A percentile compares a stretch with the other conserved stretches of the same genome.
phyloP scores from a whole-genome alignment of 768 basidiomycete species.

The Chalciporus chontae region DNA sequence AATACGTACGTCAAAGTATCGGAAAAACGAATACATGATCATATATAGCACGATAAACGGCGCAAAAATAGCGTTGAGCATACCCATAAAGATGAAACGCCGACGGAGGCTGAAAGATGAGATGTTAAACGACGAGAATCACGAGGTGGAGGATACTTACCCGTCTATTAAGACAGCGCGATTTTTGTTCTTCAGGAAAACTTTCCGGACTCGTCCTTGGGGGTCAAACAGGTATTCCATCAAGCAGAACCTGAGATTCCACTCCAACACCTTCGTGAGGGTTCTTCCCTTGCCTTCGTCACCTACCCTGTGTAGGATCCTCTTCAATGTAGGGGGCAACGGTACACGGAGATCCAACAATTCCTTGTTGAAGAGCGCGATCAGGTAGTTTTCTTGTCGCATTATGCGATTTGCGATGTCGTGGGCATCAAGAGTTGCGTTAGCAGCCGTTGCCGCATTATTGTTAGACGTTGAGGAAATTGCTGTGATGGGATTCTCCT shows the following conservation, averaged over 20 bases:
- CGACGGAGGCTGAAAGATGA: conserved; percentile 56
- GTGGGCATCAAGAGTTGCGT: conserved; percentile 92
- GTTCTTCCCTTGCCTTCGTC: conserved; percentile 67
- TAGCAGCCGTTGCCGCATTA: conserved; percentile 57
- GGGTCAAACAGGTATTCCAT: conserved; percentile 93
- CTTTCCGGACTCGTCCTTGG: conserved; percentile 86
- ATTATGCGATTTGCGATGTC: conserved; percentile 97
- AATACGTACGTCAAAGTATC: conserved; percentile 89
- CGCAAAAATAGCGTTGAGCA: conserved; percentile 91
- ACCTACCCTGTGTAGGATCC: conserved; percentile 43
- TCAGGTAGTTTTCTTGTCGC: conserved; percentile 97
- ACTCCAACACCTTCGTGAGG: conserved; percentile 88
- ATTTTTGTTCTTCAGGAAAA: conserved; percentile 86
- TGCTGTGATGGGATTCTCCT: conserved; percentile 90
- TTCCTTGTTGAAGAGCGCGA: conserved; percentile 97
- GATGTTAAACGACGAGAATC: background rate
- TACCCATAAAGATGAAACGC: conserved; percentile 95
- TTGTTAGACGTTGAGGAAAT: conserved; percentile 59
- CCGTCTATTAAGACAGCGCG: conserved; percentile 75
- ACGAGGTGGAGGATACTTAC: conserved; percentile 41
- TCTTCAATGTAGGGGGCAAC: conserved; percentile 56
- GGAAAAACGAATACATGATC: conserved; percentile 98
- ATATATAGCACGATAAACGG: conserved; percentile 97
- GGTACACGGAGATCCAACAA: conserved; percentile 86
- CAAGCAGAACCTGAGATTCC: conserved; percentile 95